phyloP scores from a whole-genome alignment of 1,284 basidiomycete species.

The Moesziomyces sp. region DNA sequence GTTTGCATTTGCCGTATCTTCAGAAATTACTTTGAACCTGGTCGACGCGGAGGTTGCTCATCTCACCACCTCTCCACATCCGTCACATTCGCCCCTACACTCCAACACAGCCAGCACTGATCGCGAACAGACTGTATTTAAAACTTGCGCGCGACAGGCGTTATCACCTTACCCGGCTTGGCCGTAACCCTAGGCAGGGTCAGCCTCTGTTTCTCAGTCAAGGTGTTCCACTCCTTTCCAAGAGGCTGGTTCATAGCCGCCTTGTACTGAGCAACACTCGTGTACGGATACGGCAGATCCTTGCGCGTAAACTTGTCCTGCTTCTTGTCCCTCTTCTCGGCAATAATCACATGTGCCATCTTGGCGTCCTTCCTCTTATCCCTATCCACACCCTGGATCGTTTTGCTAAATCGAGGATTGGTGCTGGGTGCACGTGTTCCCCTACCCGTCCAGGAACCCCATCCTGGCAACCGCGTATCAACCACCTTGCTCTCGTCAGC shows the following conservation, averaged over 20 bases:
- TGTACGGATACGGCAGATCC: constrained; percentile 88
- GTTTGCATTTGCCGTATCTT: too few species aligned
- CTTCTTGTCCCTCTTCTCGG: constrained; percentile 92
- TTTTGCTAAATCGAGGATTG: constrained; percentile 9
- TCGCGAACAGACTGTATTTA: neutral
- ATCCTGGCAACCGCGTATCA: constrained; percentile 86
- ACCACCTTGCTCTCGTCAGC: constrained; percentile 83
- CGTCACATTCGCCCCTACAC: too few species aligned
- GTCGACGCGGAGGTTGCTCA: too few species aligned
- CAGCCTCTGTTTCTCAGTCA: constrained; percentile 83
- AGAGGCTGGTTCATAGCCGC: constrained; percentile 81
- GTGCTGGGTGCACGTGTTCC: constrained; percentile 71
- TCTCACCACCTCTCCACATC: too few species aligned
- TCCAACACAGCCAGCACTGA: too few species aligned
- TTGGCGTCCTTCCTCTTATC: constrained; percentile 82
- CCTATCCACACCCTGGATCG: constrained; percentile 76
- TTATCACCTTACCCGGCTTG: constrained; percentile 58
- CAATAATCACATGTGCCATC: constrained; percentile 90
- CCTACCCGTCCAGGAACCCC: constrained; percentile 92
- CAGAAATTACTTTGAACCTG: too few species aligned
- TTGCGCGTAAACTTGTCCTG: constrained; percentile 85
- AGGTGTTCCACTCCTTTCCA: constrained; percentile 92
- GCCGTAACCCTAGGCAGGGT: constrained; percentile 60
- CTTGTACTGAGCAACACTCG: constrained; percentile 88
- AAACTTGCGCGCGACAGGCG: constrained; percentile 50